Evolutionary conservation across 2,329 filamentous ascomycete species (phyloP).

Genomic region (Monosporascus ibericus): DNA sequence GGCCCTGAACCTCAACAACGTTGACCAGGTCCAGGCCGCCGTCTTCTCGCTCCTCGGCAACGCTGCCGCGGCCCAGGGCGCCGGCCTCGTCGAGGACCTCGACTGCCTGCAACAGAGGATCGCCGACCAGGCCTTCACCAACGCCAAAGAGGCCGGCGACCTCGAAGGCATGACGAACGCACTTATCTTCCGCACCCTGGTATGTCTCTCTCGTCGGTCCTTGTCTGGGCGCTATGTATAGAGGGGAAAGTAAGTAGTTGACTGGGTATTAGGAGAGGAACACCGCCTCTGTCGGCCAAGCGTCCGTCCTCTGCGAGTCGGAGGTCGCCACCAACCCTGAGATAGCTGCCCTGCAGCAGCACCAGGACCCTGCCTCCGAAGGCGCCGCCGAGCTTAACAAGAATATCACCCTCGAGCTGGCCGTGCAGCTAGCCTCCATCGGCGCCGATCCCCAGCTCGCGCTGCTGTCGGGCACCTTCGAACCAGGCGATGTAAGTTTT

Average conservation of each 20-base stretch:
- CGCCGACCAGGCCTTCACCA: slow-evolving; percentile 55
- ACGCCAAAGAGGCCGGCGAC: slow-evolving; percentile 47
- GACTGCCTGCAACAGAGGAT: slow-evolving; percentile 42
- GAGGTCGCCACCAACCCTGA: slow-evolving; percentile 56
- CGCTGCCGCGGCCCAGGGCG: slow-evolving; percentile 41
- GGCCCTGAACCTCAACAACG: slow-evolving; percentile 25
- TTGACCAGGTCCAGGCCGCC: slow-evolving; percentile 23
- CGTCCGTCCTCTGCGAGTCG: slow-evolving; percentile 49
- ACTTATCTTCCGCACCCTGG: slow-evolving; percentile 48
- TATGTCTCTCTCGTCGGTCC: slow-evolving; percentile 38
- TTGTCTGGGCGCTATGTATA: slow-evolving; percentile 16
- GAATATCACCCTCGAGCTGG: slow-evolving; percentile 52
- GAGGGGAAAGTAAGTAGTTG: background rate
- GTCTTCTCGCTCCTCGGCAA: slow-evolving; percentile 34
- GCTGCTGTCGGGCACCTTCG: slow-evolving; percentile 57
- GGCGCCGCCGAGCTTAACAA: slow-evolving; percentile 54
- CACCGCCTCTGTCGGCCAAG: slow-evolving; percentile 49
- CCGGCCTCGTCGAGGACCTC: slow-evolving; percentile 30
- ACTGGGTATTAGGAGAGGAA: slow-evolving; percentile 44
- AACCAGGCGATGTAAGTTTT: slow-evolving; percentile 46
- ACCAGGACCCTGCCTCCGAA: slow-evolving; percentile 60
- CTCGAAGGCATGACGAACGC: slow-evolving; percentile 48
- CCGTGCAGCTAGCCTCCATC: slow-evolving; percentile 52
- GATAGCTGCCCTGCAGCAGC: slow-evolving; percentile 57
- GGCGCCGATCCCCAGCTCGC: slow-evolving; percentile 58